phyloP scores from a whole-genome alignment of 768 basidiomycete genomes.

The Hericium erinaceus region DNA sequence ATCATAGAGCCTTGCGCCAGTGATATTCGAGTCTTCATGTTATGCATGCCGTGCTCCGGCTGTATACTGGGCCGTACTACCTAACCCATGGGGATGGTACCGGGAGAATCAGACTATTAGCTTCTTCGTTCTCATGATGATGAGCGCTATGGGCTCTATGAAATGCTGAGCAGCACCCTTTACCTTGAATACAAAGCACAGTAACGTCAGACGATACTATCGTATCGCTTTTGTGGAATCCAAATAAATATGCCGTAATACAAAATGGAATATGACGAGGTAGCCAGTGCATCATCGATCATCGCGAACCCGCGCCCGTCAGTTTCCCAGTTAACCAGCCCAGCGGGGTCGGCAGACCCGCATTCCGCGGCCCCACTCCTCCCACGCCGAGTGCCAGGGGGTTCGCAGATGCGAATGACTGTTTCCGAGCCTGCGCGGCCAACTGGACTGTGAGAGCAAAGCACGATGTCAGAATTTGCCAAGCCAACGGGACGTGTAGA shows the following conservation, averaged over 20 bases:
- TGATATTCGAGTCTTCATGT: no score
- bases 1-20: not conserved
- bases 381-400: slow-evolving; percentile 65
- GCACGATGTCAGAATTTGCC: not conserved
- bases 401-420: slow-evolving; percentile 74
- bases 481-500: not conserved
- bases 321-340: slow-evolving; percentile 75
- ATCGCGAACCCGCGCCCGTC: slow-evolving; percentile 51
- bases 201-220: no score
- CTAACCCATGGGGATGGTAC: no score
- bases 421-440: slow-evolving; percentile 62
- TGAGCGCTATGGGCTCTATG: no score
- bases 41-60: no score
- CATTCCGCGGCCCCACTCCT: slow-evolving; percentile 49
- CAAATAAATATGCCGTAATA: not conserved
- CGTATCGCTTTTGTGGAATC: no score
- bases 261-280: no score
- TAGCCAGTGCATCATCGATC: slow-evolving; percentile 20
- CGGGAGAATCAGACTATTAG: no score
- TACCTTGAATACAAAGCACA: no score
- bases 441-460: slow-evolving; percentile 43
- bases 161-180: no score
- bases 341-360: slow-evolving; percentile 59
- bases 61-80: no score
- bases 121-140: no score